Conservation (phyloP, 116 monocot genomes). For the Posidonia oceanica region DNA sequence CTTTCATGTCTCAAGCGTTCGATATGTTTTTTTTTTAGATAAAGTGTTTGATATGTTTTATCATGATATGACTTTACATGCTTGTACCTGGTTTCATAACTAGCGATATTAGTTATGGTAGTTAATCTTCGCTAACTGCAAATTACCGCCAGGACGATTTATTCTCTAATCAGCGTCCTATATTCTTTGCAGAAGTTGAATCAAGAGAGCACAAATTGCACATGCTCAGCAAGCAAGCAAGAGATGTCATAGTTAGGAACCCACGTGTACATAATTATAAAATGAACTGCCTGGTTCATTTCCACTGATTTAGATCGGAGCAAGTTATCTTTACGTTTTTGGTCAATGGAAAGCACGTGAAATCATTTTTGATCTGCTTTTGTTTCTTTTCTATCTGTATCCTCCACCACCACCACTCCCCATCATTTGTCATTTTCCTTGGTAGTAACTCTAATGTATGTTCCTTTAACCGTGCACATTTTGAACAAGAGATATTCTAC, state of each 20-base stretch:
- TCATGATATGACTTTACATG: too few species aligned
- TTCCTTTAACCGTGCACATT: too few species aligned
- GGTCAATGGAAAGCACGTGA: neutral
- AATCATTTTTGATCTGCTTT: constrained; percentile 4
- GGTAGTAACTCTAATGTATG: neutral
- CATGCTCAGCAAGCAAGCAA: constrained; percentile 9
- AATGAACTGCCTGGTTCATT: neutral
- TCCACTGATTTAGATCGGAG: neutral
- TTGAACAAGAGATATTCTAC: too few species aligned
- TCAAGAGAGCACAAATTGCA: constrained; percentile 15
- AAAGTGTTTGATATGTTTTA: too few species aligned
- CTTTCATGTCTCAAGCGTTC: too few species aligned
- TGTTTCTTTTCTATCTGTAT: neutral
- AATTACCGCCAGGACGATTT: neutral
- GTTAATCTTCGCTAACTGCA: neutral
- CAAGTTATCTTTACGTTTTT: neutral
- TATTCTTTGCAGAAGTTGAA: constrained; percentile 13
- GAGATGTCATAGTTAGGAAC: neutral
- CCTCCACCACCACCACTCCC: neutral
- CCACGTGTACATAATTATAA: neutral
- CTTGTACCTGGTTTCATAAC: too few species aligned
- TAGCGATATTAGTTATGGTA: neutral
- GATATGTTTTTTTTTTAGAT: too few species aligned
- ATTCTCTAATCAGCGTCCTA: neutral
- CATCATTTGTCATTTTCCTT: neutral